These are phyloP conservation scores for Leccinum subtestaceum DNA, from an alignment of 768 basidiomycete species.

Conservation along the genomic window DNA sequence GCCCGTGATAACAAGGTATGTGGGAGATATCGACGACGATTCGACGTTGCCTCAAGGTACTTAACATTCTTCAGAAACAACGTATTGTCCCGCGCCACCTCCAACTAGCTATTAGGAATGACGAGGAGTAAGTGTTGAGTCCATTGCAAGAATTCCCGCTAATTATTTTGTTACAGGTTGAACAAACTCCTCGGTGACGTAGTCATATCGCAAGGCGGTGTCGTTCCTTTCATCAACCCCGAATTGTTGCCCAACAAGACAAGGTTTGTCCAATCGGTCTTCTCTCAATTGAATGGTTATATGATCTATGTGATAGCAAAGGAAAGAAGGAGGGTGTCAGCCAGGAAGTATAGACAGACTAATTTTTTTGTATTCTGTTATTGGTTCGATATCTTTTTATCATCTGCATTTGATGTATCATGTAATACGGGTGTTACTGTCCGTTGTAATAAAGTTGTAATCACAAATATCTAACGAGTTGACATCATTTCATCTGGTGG, in stretches of 20 bases:
- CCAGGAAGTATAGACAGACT: conserved; percentile 29
- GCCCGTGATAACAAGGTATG: conserved; percentile 39
- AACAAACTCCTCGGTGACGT: conserved; percentile 83
- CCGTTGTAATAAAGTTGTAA: conserved; percentile 16
- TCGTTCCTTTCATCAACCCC: conserved; percentile 66
- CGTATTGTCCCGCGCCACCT: conserved; percentile 94
- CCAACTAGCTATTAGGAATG: conserved; percentile 89
- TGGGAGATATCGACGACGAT: neutral
- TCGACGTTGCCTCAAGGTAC: too few relatives aligned
- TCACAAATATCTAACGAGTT: conserved; percentile 6
- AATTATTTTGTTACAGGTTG: conserved; percentile 39
- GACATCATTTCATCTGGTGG: neutral
- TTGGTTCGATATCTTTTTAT: conserved; percentile 29
- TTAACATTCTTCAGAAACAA: conserved; percentile 53
- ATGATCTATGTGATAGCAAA: conserved; percentile 26
- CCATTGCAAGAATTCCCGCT: neutral
- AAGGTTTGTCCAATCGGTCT: conserved; percentile 17
- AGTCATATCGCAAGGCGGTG: conserved; percentile 90
- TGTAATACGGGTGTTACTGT: conserved; percentile 20
- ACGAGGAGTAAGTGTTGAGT: conserved; percentile 61
- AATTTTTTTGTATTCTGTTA: conserved; percentile 14
- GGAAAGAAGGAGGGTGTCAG: conserved; percentile 35
- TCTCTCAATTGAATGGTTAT: neutral
- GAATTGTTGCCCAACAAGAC: conserved; percentile 34
- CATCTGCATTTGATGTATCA: conserved; percentile 27